Base-by-base conservation (phyloP, 176 grass and related monocot species). In the Pharus latifolius region DNA sequence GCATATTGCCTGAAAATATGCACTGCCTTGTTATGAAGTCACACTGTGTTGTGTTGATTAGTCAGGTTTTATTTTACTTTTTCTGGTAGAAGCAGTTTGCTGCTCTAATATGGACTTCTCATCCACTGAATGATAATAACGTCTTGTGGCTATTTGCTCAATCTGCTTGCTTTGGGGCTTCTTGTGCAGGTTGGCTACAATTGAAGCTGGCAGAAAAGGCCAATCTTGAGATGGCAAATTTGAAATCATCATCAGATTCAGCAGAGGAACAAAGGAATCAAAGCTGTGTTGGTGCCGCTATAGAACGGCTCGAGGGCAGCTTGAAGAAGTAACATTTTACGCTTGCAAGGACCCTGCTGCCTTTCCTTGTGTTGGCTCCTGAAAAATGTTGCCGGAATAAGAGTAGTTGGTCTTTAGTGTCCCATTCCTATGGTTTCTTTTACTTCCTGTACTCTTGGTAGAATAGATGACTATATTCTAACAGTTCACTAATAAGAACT, bases 21-120 rank as follows among this genome's bases (percentile, higher is more conserved):
- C 25, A 53, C 51, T 33, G 34, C 33, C 3, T 46, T 79, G n/a
- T 52, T 76, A n/a, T n/a, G n/a, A 17, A 63, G 28, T 3, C 2
- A 34, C 4, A 12, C 14, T 49, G 49, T 40, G 12, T 8, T 55
- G 42, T 17, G 12, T 12, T 79, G 13, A 62, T 13, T 46, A 38
- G 1, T 5, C 7, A 54, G 38, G 24, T 48, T 62, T 80, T 55
- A 20, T 69, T 46, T 63, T 74, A 19, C 26, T 75, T 69, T 58
- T 15, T 47, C 29, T 57, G 6, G 6, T 73, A 98, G 87, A 98
- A 98, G 63, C 81, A 98, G 72, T 98, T 93, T 78, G 79, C 87
- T 81, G 94, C 94, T 51, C 86, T 93, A 56, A 83, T 98, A 53
- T 98, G 94, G 94, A 93, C 86, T 71, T 90, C 89, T 75, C 63